phyloP scores from a whole-genome alignment of 768 basidiomycete genomes.

The Mycena haematopus region DNA sequence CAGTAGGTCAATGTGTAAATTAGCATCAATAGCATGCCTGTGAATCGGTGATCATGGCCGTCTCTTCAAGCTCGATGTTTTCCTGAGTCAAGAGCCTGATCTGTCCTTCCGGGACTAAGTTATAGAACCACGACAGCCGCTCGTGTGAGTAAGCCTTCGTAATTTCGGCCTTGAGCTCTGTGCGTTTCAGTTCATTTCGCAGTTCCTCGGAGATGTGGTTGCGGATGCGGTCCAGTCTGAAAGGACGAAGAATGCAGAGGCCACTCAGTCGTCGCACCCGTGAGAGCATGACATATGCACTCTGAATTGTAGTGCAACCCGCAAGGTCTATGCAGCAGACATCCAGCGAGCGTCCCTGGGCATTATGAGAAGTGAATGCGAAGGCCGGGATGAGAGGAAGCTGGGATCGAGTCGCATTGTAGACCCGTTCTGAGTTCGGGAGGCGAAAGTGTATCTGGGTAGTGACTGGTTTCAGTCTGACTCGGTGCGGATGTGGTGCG shows the following conservation, averaged over 20 bases:
- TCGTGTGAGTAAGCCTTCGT: constrained; percentile 6
- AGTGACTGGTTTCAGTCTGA: constrained; percentile 1
- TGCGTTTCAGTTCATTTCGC: constrained; percentile 7
- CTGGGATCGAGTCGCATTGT: constrained; percentile 17
- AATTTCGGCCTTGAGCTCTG: constrained; percentile 3
- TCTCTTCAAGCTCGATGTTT: no score
- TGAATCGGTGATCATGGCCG: no score
- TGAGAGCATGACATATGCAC: no score
- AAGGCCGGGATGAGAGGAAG: constrained; percentile 16
- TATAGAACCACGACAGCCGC: constrained; percentile 5
- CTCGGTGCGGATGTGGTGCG: constrained; percentile 6
- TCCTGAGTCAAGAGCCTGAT: background rate
- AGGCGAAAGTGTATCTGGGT: constrained; percentile 1
- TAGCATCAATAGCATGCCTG: no score
- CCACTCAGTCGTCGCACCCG: no score
- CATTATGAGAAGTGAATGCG: constrained; percentile 6
- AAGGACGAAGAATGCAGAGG: constrained; percentile 17
- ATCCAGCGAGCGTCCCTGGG: constrained; percentile 10
- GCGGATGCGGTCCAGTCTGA: constrained; percentile 7
- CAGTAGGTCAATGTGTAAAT: no score
- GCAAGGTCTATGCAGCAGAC: constrained; percentile 1
- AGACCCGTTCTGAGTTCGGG: constrained; percentile 3
- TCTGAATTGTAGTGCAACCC: no score
- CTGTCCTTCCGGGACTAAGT: background rate
- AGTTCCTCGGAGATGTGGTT: constrained; percentile 21